Evolutionary conservation across 2,329 filamentous ascomycete genomes (phyloP).

Genomic region (Rutstroemia sp.): DNA sequence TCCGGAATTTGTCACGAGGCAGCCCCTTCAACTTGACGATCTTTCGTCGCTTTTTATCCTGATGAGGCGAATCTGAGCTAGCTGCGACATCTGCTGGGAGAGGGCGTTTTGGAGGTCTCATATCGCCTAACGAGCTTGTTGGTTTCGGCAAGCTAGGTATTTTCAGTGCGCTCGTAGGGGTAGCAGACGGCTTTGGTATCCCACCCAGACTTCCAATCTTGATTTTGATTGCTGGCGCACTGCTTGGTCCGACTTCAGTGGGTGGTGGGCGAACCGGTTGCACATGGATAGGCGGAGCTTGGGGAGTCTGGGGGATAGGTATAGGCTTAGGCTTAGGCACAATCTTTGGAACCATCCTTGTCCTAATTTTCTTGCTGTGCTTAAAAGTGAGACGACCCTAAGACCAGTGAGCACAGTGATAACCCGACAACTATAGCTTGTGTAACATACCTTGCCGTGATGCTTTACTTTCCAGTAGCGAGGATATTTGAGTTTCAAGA

Average conservation of each 20-base stretch:
- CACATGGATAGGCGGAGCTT: neutral
- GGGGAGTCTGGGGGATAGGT: neutral
- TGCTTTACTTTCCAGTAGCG: conserved; percentile 37
- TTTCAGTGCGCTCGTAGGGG: neutral
- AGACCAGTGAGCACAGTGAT: conserved; percentile 5
- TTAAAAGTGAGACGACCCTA: conserved; percentile 27
- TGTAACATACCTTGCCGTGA: conserved; percentile 30
- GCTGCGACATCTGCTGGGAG: conserved; percentile 10
- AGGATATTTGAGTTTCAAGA: conserved; percentile 40
- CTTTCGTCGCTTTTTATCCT: conserved; percentile 8
- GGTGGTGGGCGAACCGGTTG: neutral
- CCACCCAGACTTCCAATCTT: neutral
- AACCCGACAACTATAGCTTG: neutral
- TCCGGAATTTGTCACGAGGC: conserved; percentile 10
- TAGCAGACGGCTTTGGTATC: neutral
- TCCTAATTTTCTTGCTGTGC: conserved; percentile 25
- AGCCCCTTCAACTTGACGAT: conserved; percentile 12
- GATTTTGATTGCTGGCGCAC: neutral
- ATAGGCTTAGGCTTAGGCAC: neutral
- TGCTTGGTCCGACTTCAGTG: neutral
- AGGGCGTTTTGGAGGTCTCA: conserved; percentile 22
- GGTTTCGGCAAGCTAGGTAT: neutral
- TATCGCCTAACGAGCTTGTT: conserved; percentile 6
- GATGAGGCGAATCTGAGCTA: conserved; percentile 4
- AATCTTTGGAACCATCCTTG: conserved; percentile 7